A percentile compares a stretch with the other conserved stretches of the same genome.
Conservation (phyloP, 2,329 filamentous ascomycete genomes). For the Fusarium coicis region DNA sequence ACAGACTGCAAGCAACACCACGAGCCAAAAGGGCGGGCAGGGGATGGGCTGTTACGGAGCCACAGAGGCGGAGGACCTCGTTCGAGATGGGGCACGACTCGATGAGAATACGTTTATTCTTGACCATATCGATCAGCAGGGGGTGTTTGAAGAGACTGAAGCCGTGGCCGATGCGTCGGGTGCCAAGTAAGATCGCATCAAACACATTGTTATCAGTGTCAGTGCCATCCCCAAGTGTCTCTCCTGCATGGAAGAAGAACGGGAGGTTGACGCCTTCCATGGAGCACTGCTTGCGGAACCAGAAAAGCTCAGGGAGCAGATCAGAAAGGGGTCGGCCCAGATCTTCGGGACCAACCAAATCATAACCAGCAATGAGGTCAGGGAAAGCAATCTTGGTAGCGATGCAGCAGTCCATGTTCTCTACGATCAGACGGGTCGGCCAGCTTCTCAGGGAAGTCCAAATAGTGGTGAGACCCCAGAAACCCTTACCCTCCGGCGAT, state of each 20-base stretch:
- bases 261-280: conserved; percentile 84
- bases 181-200: conserved; percentile 87
- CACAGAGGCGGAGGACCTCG: conserved; percentile 83
- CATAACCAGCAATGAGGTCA: conserved; percentile 84
- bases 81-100: conserved; percentile 94
- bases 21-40: conserved; percentile 85
- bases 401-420: conserved; percentile 90
- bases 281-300: conserved; percentile 89
- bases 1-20: conserved; percentile 84
- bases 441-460: conserved; percentile 80
- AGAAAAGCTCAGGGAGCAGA: conserved; percentile 86
- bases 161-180: conserved; percentile 88
- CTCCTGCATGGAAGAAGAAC: conserved; percentile 96
- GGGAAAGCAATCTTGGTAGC: conserved; percentile 82
- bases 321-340: conserved; percentile 79
- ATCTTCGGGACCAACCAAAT: conserved; percentile 91
- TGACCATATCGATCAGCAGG: conserved; percentile 86
- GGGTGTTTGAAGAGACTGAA: conserved; percentile 94
- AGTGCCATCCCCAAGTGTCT: conserved; percentile 81
- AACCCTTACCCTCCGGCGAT: conserved; percentile 75
- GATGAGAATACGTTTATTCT: conserved; percentile 86
- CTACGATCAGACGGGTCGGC: conserved; percentile 72
- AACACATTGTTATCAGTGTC: conserved; percentile 84
- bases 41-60: conserved; percentile 80
- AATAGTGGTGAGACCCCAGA: conserved; percentile 88